Percentiles rank a stretch among this genome's conserved stretches.
Evolutionary conservation across 495 filamentous ascomycete species (phyloP).

Genomic region (Glarea lozoyensis): DNA sequence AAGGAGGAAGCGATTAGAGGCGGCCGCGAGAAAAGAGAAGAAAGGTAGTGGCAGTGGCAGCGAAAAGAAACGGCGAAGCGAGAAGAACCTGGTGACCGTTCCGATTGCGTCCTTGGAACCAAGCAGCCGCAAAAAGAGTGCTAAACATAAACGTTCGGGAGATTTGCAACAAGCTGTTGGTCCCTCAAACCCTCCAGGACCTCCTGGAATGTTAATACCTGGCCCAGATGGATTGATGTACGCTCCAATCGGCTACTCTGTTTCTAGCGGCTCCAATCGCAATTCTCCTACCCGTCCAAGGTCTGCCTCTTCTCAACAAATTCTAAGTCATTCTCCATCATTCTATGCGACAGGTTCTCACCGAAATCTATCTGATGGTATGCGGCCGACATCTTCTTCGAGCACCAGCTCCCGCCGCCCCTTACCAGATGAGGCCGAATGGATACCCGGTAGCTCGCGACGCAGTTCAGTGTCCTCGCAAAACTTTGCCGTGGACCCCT

Average conservation of each 20-base stretch:
- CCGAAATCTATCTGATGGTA: conserved; percentile 18
- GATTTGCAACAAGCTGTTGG: conserved; percentile 9
- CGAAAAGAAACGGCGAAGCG: conserved; percentile 15
- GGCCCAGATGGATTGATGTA: conserved; percentile 21
- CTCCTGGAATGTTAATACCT: conserved; percentile 20
- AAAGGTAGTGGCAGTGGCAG: conserved; percentile 19
- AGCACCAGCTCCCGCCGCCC: conserved; percentile 17
- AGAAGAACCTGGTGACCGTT: conserved; percentile 12
- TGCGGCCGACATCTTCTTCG: conserved; percentile 19
- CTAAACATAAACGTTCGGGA: conserved; percentile 12
- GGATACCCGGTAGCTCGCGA: conserved; percentile 17
- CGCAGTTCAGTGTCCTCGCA: conserved; percentile 17
- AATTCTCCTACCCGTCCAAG: conserved; percentile 23
- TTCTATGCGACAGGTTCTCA: conserved; percentile 3
- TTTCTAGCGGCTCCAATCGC: conserved; percentile 19
- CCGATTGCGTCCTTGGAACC: conserved; percentile 14
- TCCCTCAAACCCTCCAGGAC: conserved; percentile 1
- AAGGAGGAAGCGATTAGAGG: conserved; percentile 49
- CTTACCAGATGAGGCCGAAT: conserved; percentile 19
- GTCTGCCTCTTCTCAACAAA: conserved; percentile 18
- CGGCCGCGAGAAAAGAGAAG: conserved; percentile 19
- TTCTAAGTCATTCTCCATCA: conserved; percentile 5
- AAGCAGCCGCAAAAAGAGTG: conserved; percentile 19
- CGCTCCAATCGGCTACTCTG: conserved; percentile 16
- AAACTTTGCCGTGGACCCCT: conserved; percentile 13